These are phyloP conservation scores for Ganoderma multipileum DNA, from an alignment of 1,284 basidiomycete genomes.

Conservation along the genomic window DNA sequence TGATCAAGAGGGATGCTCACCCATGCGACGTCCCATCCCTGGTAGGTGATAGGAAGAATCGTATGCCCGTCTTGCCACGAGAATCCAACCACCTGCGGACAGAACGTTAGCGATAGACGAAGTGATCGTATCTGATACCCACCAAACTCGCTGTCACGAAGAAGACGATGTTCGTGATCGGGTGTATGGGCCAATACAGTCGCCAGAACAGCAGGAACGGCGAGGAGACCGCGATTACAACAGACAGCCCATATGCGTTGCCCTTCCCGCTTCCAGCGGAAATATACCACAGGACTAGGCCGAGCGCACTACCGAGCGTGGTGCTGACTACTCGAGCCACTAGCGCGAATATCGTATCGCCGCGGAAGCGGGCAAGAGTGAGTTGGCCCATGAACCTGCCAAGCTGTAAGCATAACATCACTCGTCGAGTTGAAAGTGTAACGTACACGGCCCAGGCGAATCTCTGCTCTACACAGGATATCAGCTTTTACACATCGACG, in stretches of 20 bases:
- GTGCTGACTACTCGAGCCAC: conserved; percentile 70
- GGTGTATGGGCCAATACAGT: conserved; percentile 78
- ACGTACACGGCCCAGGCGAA: conserved; percentile 48
- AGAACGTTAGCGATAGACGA: not conserved
- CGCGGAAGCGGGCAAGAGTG: conserved; percentile 72
- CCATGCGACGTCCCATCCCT: conserved; percentile 71
- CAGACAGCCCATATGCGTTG: conserved; percentile 79
- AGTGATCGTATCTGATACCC: conserved; percentile 26
- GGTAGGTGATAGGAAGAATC: conserved; percentile 56
- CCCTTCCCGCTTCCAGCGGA: conserved; percentile 70
- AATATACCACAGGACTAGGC: conserved; percentile 80
- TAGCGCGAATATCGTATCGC: conserved; percentile 79
- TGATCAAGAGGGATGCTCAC: conserved; percentile 42
- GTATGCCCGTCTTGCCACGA: conserved; percentile 71
- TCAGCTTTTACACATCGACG: not conserved
- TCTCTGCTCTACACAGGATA: conserved; percentile 36
- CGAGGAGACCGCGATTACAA: conserved; percentile 72
- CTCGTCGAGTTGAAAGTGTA: not conserved
- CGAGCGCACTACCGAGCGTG: conserved; percentile 73
- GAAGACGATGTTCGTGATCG: conserved; percentile 77
- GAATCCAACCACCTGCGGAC: conserved; percentile 70
- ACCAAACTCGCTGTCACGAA: conserved; percentile 76
- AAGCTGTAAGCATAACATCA: not conserved
- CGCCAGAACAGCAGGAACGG: conserved; percentile 74
- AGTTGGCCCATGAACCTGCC: conserved; percentile 75